Evolutionary conservation across 352 stramenopile genomes (phyloP).

Genomic region (Phytopythium kandeliae): DNA sequence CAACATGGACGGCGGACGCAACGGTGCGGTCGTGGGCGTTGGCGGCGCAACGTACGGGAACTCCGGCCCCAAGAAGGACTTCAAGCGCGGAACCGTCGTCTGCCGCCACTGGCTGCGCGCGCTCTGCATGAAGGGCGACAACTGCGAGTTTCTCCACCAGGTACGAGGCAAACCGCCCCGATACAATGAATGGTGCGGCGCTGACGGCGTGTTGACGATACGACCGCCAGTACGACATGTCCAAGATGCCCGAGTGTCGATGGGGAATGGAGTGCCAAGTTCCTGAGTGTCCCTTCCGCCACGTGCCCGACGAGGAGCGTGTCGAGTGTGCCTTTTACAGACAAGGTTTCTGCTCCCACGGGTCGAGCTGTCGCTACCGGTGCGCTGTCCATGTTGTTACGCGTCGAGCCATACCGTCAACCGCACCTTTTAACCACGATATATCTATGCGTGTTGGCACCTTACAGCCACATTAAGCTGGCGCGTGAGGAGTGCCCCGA

Average conservation of each 20-base stretch:
- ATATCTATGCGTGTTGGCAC: not conserved
- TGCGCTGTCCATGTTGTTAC: slow-evolving; percentile 5
- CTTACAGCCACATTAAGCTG: slow-evolving; percentile 87
- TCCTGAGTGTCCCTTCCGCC: slow-evolving; percentile 95
- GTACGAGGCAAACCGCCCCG: not conserved
- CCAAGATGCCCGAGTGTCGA: slow-evolving; percentile 96
- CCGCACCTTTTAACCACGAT: no score
- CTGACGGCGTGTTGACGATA: not conserved
- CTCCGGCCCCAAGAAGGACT: slow-evolving; percentile 65
- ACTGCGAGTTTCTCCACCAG: slow-evolving; percentile 95
- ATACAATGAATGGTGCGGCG: not conserved
- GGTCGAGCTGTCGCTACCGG: slow-evolving; percentile 93
- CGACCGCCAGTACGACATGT: slow-evolving; percentile 87
- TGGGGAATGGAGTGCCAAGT: slow-evolving; percentile 97
- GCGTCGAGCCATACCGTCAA: no score
- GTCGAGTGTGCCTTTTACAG: slow-evolving; percentile 98
- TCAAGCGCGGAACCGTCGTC: slow-evolving; percentile 93
- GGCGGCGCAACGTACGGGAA: slow-evolving; percentile 30
- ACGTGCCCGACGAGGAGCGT: slow-evolving; percentile 94
- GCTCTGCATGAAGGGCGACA: slow-evolving; percentile 97
- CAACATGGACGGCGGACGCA: slow-evolving; percentile 27
- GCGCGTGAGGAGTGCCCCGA: slow-evolving; percentile 91
- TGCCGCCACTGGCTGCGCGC: slow-evolving; percentile 97
- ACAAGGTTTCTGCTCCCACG: slow-evolving; percentile 97
- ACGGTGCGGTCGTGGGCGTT: slow-evolving; percentile 33